phyloP scores from a whole-genome alignment of 1,139 yeast species.

The Schizosaccharomyces versatilis region DNA sequence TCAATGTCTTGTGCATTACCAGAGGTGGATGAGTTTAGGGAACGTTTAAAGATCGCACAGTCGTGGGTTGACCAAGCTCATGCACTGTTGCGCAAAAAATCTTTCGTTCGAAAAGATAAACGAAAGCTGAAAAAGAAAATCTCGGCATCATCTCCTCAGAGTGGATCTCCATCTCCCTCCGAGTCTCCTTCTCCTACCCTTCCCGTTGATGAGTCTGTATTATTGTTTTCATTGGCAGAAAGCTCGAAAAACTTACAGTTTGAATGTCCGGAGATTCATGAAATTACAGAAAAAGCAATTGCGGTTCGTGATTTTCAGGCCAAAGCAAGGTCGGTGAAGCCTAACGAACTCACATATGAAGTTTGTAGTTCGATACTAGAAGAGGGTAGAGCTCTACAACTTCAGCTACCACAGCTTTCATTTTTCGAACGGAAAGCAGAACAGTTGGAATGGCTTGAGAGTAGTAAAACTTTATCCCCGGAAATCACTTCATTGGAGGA shows the following conservation, averaged over 20 bases:
- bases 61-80: slow-evolving; percentile 39
- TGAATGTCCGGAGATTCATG: slow-evolving; percentile 37
- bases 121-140: slow-evolving; percentile 14
- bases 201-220: slow-evolving; percentile 13
- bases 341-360: slow-evolving; percentile 13
- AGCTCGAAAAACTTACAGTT: slow-evolving; percentile 32
- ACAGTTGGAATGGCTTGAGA: slow-evolving; percentile 28
- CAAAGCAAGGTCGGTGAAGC: slow-evolving; percentile 24
- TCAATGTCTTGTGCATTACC: slow-evolving; percentile 22
- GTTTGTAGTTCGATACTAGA: slow-evolving; percentile 20
- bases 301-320: slow-evolving; percentile 36
- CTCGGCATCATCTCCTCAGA: slow-evolving; percentile 4
- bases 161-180: slow-evolving; percentile 13
- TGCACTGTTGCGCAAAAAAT: slow-evolving; percentile 27
- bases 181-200: slow-evolving; percentile 12
- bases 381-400: slow-evolving; percentile 38
- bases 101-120: slow-evolving; percentile 26
- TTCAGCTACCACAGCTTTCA: slow-evolving; percentile 30
- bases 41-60: slow-evolving; percentile 27
- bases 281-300: slow-evolving; percentile 30
- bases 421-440: slow-evolving; percentile 30
- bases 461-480: slow-evolving; percentile 9
- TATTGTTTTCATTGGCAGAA: slow-evolving; percentile 24
- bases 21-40: slow-evolving; percentile 22
- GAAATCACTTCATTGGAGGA: not conserved